These are phyloP conservation scores for Aotearoamyces nothofagi DNA, from an alignment of 2,329 filamentous ascomycete genomes.

Conservation along the genomic window DNA sequence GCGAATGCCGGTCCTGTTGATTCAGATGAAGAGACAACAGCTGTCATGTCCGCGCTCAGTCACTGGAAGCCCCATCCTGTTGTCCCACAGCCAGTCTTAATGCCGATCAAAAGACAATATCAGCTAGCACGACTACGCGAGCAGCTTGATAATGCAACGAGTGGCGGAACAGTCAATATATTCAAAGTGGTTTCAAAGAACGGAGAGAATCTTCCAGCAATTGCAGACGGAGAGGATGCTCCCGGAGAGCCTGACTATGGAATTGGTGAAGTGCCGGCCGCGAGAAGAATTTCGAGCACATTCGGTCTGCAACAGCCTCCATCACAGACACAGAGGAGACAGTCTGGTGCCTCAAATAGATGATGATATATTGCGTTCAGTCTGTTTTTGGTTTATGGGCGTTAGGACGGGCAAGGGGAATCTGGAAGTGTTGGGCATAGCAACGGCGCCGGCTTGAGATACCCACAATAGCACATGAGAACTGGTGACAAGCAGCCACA, in stretches of 20 bases:
- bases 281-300: neutral
- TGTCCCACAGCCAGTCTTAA: slow-evolving; percentile 46
- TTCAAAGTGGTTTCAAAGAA: slow-evolving; percentile 28
- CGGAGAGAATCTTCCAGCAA: neutral
- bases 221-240: neutral
- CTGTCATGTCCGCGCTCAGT: slow-evolving; percentile 69
- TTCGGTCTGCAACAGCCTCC: neutral
- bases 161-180: slow-evolving; percentile 49
- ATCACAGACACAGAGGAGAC: neutral
- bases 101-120: slow-evolving; percentile 47
- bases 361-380: no score
- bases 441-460: no score
- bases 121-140: slow-evolving; percentile 47
- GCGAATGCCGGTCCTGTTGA: slow-evolving; percentile 70
- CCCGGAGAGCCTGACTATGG: slow-evolving; percentile 1
- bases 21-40: slow-evolving; percentile 84
- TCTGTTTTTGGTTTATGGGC: no score
- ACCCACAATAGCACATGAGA: no score
- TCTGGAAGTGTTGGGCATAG: no score
- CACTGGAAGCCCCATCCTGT: slow-evolving; percentile 68
- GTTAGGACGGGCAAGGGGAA: no score
- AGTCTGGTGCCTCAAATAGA: no score
- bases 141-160: slow-evolving; percentile 50
- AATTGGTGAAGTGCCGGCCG: neutral
- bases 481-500: no score